Base-by-base conservation (phyloP, 2,329 filamentous ascomycete genomes). In the Raffaelea albimanens region DNA sequence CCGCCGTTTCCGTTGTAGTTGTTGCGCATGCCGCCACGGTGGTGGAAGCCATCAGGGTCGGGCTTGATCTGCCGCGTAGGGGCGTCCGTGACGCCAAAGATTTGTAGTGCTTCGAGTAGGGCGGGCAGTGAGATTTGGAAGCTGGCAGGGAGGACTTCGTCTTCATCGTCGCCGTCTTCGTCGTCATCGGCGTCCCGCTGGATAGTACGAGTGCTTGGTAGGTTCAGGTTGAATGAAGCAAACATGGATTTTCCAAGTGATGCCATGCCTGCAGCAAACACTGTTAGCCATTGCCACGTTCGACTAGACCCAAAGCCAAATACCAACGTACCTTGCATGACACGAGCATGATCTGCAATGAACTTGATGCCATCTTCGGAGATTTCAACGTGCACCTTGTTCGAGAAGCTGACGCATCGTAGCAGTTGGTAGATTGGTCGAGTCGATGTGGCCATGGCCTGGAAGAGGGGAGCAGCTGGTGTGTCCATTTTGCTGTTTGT, bases 201-300 rank as follows among this genome's bases (percentile, higher is more conserved):
- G 22, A 18, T 11, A 8, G n/a, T n/a, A n/a, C 34, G 16, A 20
- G 14, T 41, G 16, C 40, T 22, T 14, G 62, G 68, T 50, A 67
- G 70, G 53, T 83, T 82, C 63, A 88, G 85, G 19, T 72, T 78
- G 63, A 90, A 98, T 18, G 83, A 85, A 40, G 87, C 89, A 67
- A 98, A 98, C 47, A 98, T 81, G 38, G 78, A 76, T 61, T 87
- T 91, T 63, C 95, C 87, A 48, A 97, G 80, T 62, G 95, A 94
- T 19, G 86, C 87, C 54, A 85, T 78, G 43, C 83, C 80, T 83
- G 49, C 20, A 16, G n/a, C 9, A 4, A 4, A 13, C 29, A 22
- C 22, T 2, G 41, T 9, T 4, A 11, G 40, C 13, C 14, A 5
- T 10, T 40, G 5, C 39, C 43, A 22, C n/a, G 10, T 7, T 14